Percentiles rank a stretch among this genome's conserved stretches.
Conservation (phyloP, 208 protist genomes). For the Leishmania amazonensis region DNA sequence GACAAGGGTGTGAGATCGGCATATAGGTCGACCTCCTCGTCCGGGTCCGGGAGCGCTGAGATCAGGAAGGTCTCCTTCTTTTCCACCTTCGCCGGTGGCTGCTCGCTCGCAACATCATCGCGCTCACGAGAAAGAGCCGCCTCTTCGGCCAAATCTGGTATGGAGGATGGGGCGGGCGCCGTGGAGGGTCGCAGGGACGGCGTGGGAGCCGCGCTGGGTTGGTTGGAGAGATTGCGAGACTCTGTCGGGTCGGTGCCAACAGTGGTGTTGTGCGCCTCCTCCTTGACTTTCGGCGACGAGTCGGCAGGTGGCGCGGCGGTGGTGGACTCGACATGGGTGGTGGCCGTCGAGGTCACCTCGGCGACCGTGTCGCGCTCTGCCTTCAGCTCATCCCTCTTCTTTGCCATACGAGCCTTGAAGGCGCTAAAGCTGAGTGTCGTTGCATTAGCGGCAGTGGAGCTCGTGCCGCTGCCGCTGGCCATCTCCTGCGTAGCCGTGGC, state of each 20-base stretch:
- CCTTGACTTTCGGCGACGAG: background rate
- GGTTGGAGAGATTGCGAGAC: conserved; percentile 26
- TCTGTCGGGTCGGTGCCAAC: conserved; percentile 18
- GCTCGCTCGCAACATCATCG: conserved; percentile 15
- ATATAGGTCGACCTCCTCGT: conserved; percentile 73
- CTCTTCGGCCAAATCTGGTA: conserved; percentile 10
- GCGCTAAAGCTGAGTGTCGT: conserved; percentile 45
- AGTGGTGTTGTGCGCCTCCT: conserved; percentile 4
- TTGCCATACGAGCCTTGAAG: conserved; percentile 62
- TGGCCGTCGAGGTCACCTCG: conserved; percentile 28
- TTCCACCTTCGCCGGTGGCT: conserved; percentile 29
- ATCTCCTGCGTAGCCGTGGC: background rate
- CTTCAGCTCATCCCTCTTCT: conserved; percentile 61
- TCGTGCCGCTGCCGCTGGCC: background rate
- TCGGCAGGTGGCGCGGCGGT: background rate
- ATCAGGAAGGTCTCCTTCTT: conserved; percentile 41
- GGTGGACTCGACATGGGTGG: conserved; percentile 2
- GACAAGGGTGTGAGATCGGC: conserved; percentile 39
- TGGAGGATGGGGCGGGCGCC: conserved; percentile 6
- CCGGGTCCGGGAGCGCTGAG: conserved; percentile 29
- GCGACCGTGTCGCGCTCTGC: conserved; percentile 22
- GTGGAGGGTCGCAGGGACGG: conserved; percentile 24
- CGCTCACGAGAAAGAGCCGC: conserved; percentile 10
- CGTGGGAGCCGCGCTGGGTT: conserved; percentile 19
- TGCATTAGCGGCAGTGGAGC: background rate